A percentile compares a stretch with the other conserved stretches of the same genome.
phyloP scores from a whole-genome alignment of 2,329 filamentous ascomycete species.

The Rutstroemia sp. region DNA sequence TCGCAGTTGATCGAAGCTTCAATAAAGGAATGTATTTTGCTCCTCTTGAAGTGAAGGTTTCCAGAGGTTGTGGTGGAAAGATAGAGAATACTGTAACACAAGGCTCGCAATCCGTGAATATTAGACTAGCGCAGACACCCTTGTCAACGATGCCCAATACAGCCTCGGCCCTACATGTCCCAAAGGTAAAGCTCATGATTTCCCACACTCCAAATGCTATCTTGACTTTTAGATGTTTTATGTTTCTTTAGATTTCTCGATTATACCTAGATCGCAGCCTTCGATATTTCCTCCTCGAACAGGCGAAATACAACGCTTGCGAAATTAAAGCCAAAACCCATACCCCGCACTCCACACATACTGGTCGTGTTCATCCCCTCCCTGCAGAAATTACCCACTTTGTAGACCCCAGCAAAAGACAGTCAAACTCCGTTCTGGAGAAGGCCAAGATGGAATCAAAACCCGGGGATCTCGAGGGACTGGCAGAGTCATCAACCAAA shows the following conservation, averaged over 20 bases:
- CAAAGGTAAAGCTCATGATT: background rate
- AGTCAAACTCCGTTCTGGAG: background rate
- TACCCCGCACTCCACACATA: conserved; percentile 9
- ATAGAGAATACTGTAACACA: background rate
- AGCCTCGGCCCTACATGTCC: background rate
- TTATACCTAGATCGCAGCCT: background rate
- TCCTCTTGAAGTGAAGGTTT: background rate
- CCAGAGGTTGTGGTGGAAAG: conserved; percentile 2
- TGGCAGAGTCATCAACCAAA: conserved; percentile 13
- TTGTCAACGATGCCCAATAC: background rate
- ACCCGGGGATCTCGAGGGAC: conserved; percentile 16
- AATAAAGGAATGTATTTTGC: background rate
- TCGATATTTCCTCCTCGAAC: too few relatives aligned
- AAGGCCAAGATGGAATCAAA: conserved; percentile 21
- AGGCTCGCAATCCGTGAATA: conserved; percentile 2
- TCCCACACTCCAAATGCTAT: background rate
- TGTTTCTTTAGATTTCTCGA: background rate
- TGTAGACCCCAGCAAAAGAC: conserved; percentile 4
- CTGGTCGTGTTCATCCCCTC: background rate
- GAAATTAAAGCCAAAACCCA: background rate
- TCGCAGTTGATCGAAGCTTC: background rate
- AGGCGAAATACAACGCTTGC: background rate
- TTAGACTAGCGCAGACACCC: conserved; percentile 6
- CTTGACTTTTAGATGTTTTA: background rate
- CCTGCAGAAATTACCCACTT: conserved; percentile 4